Conservation (phyloP, 2,329 filamentous ascomycete species). For the Massarina eburnea region DNA sequence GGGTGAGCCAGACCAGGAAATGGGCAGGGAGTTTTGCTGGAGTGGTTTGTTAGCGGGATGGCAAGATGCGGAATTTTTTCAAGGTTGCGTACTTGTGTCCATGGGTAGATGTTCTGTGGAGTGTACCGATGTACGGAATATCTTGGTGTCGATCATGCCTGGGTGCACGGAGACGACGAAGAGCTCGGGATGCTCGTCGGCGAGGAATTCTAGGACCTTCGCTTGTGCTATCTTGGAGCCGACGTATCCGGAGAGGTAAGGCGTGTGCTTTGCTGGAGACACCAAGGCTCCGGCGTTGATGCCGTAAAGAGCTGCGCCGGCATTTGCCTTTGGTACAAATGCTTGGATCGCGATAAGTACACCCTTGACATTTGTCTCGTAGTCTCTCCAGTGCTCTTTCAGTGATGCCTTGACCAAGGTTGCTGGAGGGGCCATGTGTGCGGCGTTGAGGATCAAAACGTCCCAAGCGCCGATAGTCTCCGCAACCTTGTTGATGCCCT, state of each 20-base stretch:
- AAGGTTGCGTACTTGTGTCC: constrained; percentile 21
- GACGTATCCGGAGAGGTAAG: constrained; percentile 33
- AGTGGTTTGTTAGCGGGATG: background rate
- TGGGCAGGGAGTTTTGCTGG: constrained; percentile 5
- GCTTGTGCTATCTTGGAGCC: constrained; percentile 37
- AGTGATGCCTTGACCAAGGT: constrained; percentile 9
- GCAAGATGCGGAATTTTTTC: background rate
- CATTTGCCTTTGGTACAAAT: constrained; percentile 18
- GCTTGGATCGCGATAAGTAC: constrained; percentile 13
- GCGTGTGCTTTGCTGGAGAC: constrained; percentile 8
- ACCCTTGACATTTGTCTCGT: constrained; percentile 26
- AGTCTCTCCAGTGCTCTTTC: constrained; percentile 20
- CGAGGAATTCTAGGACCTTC: constrained; percentile 36
- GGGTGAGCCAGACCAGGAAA: constrained; percentile 13
- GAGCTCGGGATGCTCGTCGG: constrained; percentile 37
- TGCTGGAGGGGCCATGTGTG: constrained; percentile 9
- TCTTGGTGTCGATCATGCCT: constrained; percentile 38
- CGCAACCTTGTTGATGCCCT: constrained; percentile 15
- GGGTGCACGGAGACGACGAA: constrained; percentile 38
- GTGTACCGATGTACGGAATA: constrained; percentile 12
- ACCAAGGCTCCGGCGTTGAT: constrained; percentile 8
- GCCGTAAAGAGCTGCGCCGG: constrained; percentile 1
- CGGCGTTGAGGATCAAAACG: constrained; percentile 23
- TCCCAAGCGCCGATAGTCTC: constrained; percentile 17
- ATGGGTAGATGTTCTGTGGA: constrained; percentile 12